Evolutionary conservation across 805 yeast genomes (phyloP), one percentile per base, ranked within the genome.

Genomic region (Clavispora santaluciae): DNA sequence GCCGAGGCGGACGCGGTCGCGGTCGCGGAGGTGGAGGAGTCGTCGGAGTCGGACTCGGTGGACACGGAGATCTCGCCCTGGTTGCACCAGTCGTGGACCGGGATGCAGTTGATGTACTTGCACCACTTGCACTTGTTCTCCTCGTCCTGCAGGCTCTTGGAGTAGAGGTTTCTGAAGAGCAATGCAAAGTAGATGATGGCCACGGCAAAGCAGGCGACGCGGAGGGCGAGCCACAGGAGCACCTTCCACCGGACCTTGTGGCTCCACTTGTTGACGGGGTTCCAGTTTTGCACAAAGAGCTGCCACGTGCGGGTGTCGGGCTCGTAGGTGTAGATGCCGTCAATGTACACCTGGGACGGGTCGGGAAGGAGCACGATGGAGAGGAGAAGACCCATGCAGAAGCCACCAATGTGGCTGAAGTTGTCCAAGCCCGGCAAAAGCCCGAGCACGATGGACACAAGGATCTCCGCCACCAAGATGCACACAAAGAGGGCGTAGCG

Each of bases 381-480:
- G 24, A 70, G 48, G 21, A 77, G 54, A 0, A 79, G 28, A 0
- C 90, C 90, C 60, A 78, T 63, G 18, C 79, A 73, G 60, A 83
- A 81, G 5, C 90, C 90, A 9, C 90, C 90, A 49, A 83, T 75
- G 57, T 83, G 89, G 33, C 84, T 72, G 53, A 83, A 83, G 55
- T 83, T 83, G 57, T 83, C 90, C 40, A 83, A 55, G 0, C 90
- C 90, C 0, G 90, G 90, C 12, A 83, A 60, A 15, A 83, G 63
- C 0, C 90, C 90, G 15, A 83, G 60, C 6, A 74, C 83, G 35
- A 83, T 68, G 28, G 81, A 70, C 4, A 81, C 66, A 10, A 81
- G 51, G 26, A 83, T 70, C 54, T 83, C 88, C 8, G 63, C 60
- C n/a, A 80, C 44, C 61, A 79, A 72, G 11, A 73, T 64, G 17